These are phyloP conservation scores for Talaromyces sp. DNA, from an alignment of 2,329 filamentous ascomycete species.

Conservation along the genomic window DNA sequence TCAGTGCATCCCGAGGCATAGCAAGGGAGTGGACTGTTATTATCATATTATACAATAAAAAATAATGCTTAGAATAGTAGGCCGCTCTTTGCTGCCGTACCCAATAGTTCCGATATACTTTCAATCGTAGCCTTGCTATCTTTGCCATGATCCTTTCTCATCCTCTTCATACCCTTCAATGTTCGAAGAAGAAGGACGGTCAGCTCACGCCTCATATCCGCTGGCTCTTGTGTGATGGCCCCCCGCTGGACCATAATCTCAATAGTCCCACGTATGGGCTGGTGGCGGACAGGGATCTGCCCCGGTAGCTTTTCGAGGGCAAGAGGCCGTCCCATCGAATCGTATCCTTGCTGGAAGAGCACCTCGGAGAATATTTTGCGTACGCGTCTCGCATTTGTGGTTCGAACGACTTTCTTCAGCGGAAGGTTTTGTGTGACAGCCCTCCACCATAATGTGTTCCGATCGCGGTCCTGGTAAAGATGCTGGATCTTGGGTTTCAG, in stretches of 20 bases:
- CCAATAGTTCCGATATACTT: neutral
- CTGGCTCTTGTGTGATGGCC: neutral
- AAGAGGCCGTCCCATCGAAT: slow-evolving; percentile 25
- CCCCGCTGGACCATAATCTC: slow-evolving; percentile 22
- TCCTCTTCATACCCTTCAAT: neutral
- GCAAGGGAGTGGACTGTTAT: neutral
- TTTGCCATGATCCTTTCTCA: neutral
- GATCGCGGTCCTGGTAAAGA: slow-evolving; percentile 32
- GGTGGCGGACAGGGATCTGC: neutral
- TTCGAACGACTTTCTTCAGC: slow-evolving; percentile 43
- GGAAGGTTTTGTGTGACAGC: slow-evolving; percentile 28
- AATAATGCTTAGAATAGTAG: neutral
- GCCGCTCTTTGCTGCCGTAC: neutral
- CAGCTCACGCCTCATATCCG: neutral
- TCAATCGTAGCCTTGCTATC: neutral
- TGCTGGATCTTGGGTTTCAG: slow-evolving; percentile 34
- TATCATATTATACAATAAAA: neutral
- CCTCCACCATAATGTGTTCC: slow-evolving; percentile 45
- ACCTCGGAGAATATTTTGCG: slow-evolving; percentile 42
- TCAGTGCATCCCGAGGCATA: too few relatives aligned
- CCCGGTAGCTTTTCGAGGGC: neutral
- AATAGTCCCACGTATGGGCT: slow-evolving; percentile 30
- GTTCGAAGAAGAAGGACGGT: neutral
- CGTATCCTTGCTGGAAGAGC: slow-evolving; percentile 43
- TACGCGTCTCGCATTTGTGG: slow-evolving; percentile 39